Conservation (phyloP, 805 yeast genomes). For the Scheffersomyces amazonensis region DNA sequence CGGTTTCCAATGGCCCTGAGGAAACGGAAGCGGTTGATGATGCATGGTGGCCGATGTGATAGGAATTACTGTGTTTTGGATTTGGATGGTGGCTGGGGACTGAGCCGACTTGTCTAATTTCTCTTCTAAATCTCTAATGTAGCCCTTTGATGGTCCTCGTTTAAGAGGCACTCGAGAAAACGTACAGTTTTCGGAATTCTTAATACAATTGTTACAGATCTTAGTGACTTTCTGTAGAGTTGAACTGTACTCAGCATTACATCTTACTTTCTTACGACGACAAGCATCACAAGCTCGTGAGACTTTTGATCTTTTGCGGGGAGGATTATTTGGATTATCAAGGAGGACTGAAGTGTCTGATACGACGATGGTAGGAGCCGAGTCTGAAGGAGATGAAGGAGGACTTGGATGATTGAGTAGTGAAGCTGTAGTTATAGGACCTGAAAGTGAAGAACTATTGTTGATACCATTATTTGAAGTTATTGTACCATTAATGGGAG, state of each 20-base stretch:
- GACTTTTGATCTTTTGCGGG: conserved; percentile 66
- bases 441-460: too few species aligned
- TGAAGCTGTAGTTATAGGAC: too few species aligned
- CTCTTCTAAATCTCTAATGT: conserved; percentile 43
- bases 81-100: conserved; percentile 1
- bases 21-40: conserved; percentile 9
- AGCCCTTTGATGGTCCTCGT: conserved; percentile 79
- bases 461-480: too few species aligned
- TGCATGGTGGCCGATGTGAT: not conserved
- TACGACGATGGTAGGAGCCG: too few species aligned
- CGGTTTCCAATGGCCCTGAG: conserved; percentile 2
- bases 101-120: conserved; percentile 20
- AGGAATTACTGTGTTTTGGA: not conserved
- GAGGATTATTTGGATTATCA: too few species aligned
- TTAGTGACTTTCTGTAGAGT: conserved; percentile 46
- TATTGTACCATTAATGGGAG: not conserved
- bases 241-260: conserved; percentile 57
- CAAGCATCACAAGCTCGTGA: conserved; percentile 83
- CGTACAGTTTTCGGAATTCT: conserved; percentile 59
- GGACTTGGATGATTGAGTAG: too few species aligned
- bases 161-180: conserved; percentile 72
- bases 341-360: too few species aligned
- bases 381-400: too few species aligned
- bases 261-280: conserved; percentile 66
- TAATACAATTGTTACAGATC: conserved; percentile 60